Conservation (phyloP, 257 asterid species). For the Petrea volubilis region DNA sequence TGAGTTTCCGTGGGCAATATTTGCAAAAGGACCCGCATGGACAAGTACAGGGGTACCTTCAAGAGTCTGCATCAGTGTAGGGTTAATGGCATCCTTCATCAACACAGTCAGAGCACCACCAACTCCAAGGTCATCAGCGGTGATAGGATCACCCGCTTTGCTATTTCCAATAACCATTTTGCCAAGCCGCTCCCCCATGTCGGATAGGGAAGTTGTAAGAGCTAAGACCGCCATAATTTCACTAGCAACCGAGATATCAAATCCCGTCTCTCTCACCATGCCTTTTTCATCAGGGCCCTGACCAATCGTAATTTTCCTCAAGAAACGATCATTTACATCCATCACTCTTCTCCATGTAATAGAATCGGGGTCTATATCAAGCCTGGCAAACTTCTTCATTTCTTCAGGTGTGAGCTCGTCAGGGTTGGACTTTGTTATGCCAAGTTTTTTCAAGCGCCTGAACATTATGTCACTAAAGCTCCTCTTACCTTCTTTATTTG, state of each 20-base stretch:
- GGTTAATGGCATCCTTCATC: slow-evolving; percentile 95
- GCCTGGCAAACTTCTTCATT: slow-evolving; percentile 80
- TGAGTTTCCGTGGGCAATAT: slow-evolving; percentile 96
- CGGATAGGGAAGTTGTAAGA: slow-evolving; percentile 83
- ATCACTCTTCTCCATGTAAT: slow-evolving; percentile 97
- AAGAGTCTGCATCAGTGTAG: slow-evolving; percentile 96
- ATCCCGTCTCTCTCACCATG: slow-evolving; percentile 93
- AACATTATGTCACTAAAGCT: slow-evolving; percentile 78
- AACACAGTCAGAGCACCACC: slow-evolving; percentile 95
- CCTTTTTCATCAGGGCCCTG: slow-evolving; percentile 99
- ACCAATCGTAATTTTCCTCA: slow-evolving; percentile 86
- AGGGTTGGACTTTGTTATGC: slow-evolving; percentile 76
- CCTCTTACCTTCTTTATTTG: slow-evolving; percentile 76
- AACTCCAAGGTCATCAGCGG: slow-evolving; percentile 96
- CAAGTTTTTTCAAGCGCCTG: slow-evolving; percentile 78
- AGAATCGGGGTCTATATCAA: slow-evolving; percentile 85
- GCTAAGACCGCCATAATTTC: slow-evolving; percentile 99
- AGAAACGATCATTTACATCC: slow-evolving; percentile 94
- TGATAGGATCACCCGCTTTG: slow-evolving; percentile 87
- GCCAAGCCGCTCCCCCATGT: slow-evolving; percentile 97
- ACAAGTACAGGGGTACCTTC: slow-evolving; percentile 97
- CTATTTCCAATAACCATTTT: slow-evolving; percentile 97
- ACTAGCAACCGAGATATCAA: slow-evolving; percentile 95
- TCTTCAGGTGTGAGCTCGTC: slow-evolving; percentile 92
- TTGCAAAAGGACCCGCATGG: slow-evolving; percentile 97